Percentiles rank a stretch among this genome's conserved stretches.
These are phyloP conservation scores for Lentinula raphanica DNA, from an alignment of 768 basidiomycete genomes.

Conservation along the genomic window DNA sequence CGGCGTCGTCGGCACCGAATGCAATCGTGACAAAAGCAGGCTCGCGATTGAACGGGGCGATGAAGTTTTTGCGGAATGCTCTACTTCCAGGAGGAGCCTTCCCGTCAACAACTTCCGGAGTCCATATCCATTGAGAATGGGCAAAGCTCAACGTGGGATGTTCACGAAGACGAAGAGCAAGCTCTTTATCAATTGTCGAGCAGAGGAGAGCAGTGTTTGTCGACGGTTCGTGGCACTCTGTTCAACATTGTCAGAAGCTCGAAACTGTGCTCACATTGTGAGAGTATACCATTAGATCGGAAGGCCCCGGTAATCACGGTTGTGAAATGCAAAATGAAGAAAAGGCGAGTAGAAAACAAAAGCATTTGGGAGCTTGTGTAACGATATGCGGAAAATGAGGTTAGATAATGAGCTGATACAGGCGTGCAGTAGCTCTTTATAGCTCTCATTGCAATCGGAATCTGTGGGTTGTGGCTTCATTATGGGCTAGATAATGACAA, in stretches of 20 bases:
- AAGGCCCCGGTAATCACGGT: neutral
- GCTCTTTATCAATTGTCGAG: neutral
- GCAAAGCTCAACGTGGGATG: neutral
- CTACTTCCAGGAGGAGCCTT: conserved; percentile 11
- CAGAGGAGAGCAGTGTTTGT: neutral
- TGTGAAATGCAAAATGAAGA: neutral
- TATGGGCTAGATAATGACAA: no score
- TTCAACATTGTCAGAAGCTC: no score
- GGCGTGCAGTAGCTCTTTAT: no score
- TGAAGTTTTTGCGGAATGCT: conserved; percentile 26
- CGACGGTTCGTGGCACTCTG: neutral
- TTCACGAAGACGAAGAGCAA: neutral
- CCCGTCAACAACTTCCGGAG: conserved; percentile 13
- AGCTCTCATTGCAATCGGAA: no score
- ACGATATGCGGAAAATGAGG: neutral
- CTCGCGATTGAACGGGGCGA: conserved; percentile 18
- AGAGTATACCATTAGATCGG: neutral
- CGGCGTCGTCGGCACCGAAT: conserved; percentile 23
- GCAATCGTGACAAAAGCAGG: conserved; percentile 17
- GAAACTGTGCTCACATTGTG: no score
- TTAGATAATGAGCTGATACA: no score
- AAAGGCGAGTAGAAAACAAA: neutral
- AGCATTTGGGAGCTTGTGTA: neutral
- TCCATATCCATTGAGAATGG: conserved; percentile 25
- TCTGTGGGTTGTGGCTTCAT: no score